Base-by-base conservation (phyloP, 768 basidiomycete species). In the Gelatoporia subvermispora region DNA sequence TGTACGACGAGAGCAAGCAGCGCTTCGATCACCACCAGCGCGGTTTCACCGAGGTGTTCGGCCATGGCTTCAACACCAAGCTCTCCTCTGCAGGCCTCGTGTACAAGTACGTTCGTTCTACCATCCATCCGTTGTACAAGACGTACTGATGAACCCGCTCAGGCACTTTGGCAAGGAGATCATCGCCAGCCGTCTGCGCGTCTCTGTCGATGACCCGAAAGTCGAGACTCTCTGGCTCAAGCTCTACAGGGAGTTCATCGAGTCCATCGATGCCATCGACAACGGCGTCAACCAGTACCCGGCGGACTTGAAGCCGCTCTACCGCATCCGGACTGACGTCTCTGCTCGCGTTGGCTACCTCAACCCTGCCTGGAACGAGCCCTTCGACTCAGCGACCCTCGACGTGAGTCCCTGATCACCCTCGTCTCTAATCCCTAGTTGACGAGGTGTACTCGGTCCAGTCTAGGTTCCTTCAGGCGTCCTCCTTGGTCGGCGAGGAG, bases 11-110 rank as follows among this genome's bases (percentile, higher is more conserved):
- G 60, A 70, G 70, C 51, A 81, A 74, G 47, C 79, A 85, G 45
- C 77, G 86, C 35, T 99, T 92, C 65, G 95, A 99, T 66, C 95
- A 99, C 63, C 95, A 99, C 62, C 95, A 99, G 61, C 81, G 94
- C 36, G 93, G 88, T 0, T 99, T 99, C 66, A 74, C 72, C 5
- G 88, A 95, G 62, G 78, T 88, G 21, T 96, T 99, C 62, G 95
- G 93, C 2, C 73, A 86, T 55, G 92, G 88, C 9, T 93, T 88
- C 62, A 69, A 68, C 18, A 97, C 92, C 47, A 99, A 98, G 70
- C 69, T 99, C 28, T 89, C 86, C 18, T 91, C 88, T 15, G 95
- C 95, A 2, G 95, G 95, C 13, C 71, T 99, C 55, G 78, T 99
- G 28, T 98, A 95, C 81, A 99, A 98, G 95, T 91, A 58, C 49